Evolutionary conservation across 2,329 filamentous ascomycete genomes (phyloP).

Genomic region (Ophiostoma fasciatum): DNA sequence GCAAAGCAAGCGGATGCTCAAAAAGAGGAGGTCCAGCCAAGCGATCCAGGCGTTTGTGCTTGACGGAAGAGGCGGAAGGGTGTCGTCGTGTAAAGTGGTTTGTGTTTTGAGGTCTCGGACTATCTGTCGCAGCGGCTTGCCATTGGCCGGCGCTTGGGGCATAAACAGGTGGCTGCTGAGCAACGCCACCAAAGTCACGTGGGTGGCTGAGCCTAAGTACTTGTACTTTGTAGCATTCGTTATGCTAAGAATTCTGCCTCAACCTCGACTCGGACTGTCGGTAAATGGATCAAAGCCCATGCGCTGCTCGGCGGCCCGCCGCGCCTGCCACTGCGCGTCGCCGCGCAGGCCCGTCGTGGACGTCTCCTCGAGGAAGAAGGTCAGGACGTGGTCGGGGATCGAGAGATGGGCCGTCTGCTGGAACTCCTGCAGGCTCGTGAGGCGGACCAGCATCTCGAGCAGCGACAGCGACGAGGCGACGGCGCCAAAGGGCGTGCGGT

Average conservation of each 20-base stretch:
- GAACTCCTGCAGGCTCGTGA: conserved; percentile 80
- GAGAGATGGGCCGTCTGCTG: conserved; percentile 81
- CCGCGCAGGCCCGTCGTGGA: conserved; percentile 36
- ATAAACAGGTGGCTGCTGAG: conserved; percentile 9
- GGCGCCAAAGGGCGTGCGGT: conserved; percentile 27
- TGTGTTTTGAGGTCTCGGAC: too few species aligned
- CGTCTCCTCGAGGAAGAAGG: conserved; percentile 62
- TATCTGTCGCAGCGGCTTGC: too few species aligned
- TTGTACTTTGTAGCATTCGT: too few species aligned
- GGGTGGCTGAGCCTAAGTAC: too few species aligned
- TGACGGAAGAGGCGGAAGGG: too few species aligned
- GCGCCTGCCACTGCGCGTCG: conserved; percentile 27
- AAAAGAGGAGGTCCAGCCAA: too few species aligned
- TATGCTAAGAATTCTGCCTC: too few species aligned
- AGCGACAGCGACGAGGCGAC: conserved; percentile 51
- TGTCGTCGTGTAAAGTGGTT: conserved; percentile 7
- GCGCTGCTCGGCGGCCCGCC: conserved; percentile 30
- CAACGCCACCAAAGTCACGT: conserved; percentile 5
- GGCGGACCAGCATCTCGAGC: conserved; percentile 74
- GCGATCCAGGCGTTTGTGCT: too few species aligned
- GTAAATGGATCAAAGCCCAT: conserved; percentile 44
- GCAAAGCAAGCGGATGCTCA: background rate
- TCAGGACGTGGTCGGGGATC: conserved; percentile 77
- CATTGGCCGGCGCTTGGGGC: conserved; percentile 1
- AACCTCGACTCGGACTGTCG: conserved; percentile 27